phyloP scores from a whole-genome alignment of 108 stramenopile genomes.

The Cafeteria roenbergensis region DNA sequence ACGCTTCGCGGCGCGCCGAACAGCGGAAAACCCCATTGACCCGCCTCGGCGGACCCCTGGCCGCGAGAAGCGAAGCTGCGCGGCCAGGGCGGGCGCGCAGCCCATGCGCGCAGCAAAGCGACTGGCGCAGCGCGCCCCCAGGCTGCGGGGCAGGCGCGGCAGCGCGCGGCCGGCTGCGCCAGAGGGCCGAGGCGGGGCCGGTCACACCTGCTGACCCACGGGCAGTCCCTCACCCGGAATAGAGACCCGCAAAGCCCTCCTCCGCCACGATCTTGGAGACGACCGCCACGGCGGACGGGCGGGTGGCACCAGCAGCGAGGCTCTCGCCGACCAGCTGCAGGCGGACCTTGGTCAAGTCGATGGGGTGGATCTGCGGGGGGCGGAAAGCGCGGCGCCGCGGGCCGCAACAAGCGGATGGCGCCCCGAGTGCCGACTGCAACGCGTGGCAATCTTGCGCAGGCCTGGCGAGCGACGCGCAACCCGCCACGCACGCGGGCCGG shows the following conservation, averaged over 20 bases:
- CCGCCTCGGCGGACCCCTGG: slow-evolving; percentile 19
- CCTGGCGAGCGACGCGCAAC: too few relatives aligned
- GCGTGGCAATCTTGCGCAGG: too few relatives aligned
- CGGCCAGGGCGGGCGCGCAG: background rate
- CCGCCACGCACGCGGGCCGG: too few relatives aligned
- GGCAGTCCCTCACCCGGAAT: slow-evolving; percentile 3
- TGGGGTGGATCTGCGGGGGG: slow-evolving; percentile 75
- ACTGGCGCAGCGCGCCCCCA: background rate
- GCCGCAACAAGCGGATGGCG: too few relatives aligned
- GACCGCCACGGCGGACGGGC: slow-evolving; percentile 1
- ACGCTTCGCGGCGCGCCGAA: slow-evolving; percentile 72
- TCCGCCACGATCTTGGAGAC: background rate
- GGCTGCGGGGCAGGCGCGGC: background rate
- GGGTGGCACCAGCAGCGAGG: slow-evolving; percentile 1
- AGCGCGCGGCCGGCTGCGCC: background rate
- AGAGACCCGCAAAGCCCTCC: slow-evolving; percentile 1
- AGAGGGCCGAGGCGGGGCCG: too few relatives aligned
- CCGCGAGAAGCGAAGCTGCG: background rate
- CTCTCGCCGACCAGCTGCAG: slow-evolving; percentile 7
- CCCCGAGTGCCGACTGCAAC: too few relatives aligned
- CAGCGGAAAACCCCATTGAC: slow-evolving; percentile 76
- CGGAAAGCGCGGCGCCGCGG: slow-evolving; percentile 88
- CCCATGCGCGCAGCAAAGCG: background rate
- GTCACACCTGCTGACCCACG: background rate
- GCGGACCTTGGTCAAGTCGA: slow-evolving; percentile 82